Base-by-base conservation (phyloP, 768 basidiomycete genomes). In the Tremella mesenterica region DNA sequence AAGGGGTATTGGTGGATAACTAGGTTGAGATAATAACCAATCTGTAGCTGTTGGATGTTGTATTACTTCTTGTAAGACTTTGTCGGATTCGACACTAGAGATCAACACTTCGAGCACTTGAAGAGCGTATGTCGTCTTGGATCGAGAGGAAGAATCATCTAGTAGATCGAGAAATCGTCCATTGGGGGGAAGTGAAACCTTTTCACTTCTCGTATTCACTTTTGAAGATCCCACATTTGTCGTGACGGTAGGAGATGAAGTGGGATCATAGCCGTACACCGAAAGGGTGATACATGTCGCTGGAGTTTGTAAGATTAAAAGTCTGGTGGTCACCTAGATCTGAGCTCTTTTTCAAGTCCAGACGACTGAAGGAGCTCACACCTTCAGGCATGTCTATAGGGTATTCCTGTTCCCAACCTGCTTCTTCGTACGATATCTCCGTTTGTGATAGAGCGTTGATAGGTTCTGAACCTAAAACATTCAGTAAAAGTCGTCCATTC, bases 321-420 rank as follows among this genome's bases (percentile, higher is more conserved):
- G 38, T 1, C 65, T 58, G 9, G 65, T 61, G 5, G 65, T 55
- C 27, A 67, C 57, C 65, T 67, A 8, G 2, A 12, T 18, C n/a
- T 60, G 34, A 56, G 51, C 50, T 39, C 31, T 43, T 23, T 23
- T 14, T 14, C 20, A 34, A 13, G 7, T 20, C 1, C 25, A n/a
- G n/a, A n/a, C n/a, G 14, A 14, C 38, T 41, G 8, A 16, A 26
- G 21, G 9, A 8, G 56, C 65, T 57, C 48, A 67, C 65, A 13
- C 61, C 65, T 1, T 50, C 53, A 52, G 65, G 65, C 65, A 67
- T 67, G 21, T 48, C 55, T 10, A 63, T 56, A 0, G 43, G 49
- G 54, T 46, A 67, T 14, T 67, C 58, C 50, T 58, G 43, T 4
- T 56, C 50, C 48, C 59, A 50, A 25, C 50, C 44, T 4, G 43